Evolutionary conservation across 2,329 filamentous ascomycete species (phyloP), one percentile per base, ranked within the genome.

Genomic region (Phialophora verrucosa): DNA sequence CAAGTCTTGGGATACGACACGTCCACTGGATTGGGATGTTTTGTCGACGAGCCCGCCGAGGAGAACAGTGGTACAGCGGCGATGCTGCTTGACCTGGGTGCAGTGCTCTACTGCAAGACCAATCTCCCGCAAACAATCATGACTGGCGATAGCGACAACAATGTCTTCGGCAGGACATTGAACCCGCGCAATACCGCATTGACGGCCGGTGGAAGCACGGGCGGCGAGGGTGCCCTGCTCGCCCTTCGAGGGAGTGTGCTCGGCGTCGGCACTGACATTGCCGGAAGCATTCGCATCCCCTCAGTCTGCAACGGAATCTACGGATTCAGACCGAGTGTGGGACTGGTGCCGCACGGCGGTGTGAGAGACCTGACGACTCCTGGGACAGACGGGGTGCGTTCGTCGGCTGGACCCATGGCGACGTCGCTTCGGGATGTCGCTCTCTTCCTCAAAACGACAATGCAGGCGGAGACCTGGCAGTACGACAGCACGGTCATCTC

Each of bases 161-260:
- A 88, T 71, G 72, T 89, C n/a, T 69, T 64, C 29, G 88, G 87
- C 1, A 82, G 85, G 42, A 86, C 85, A 0, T 76, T 90, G 1
- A 90, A 90, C 72, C 89, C 90, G 0, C 79, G 83, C 63, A 90
- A 90, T 65, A 81, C 84, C 1, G 77, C 81, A 23, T 79, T 88
- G 35, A 87, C 84, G 0, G 82, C 86, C 0, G 89, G 90, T 8
- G 89, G 90, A 4, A 87, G 84, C 17, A 87, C 85, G 0, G 89
- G 89, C 11, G 89, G 89, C 11, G 88, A 90, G 73, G 87, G 83
- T 0, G 85, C 84, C 0, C 75, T 89, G 14, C 69, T 89, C 25
- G 84, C 83, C 6, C 81, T 89, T 78, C 80, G 82, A 42, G 87
- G 87, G 0, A 84, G 81, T 35, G 79, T 86, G 59, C 72, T 90